Conservation (phyloP, 192 early-diverging fungal species). For the Coemansia umbellata region DNA sequence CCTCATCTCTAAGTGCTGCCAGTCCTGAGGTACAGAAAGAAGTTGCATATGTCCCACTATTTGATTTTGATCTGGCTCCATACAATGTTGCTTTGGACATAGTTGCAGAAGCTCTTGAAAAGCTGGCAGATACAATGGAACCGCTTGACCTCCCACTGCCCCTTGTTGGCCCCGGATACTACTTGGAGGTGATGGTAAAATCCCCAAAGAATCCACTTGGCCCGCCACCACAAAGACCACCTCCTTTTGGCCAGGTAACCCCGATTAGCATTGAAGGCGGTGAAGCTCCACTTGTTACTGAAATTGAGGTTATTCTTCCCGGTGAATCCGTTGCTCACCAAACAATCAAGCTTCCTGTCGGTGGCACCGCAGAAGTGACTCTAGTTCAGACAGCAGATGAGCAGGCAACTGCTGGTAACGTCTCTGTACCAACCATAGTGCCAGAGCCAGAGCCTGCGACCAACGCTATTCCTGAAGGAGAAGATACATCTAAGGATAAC, state of each 20-base stretch:
- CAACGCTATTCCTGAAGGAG: not conserved
- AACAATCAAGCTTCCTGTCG: conserved; percentile 29
- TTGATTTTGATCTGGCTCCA: conserved; percentile 46
- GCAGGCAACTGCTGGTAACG: not conserved
- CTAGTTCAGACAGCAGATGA: not conserved
- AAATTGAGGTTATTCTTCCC: conserved; percentile 50
- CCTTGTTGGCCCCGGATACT: conserved; percentile 44
- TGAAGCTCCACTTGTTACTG: conserved; percentile 31
- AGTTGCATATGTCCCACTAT: conserved; percentile 26
- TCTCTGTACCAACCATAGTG: not conserved
- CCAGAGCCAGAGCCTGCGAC: conserved; percentile 6
- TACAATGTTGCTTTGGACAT: conserved; percentile 49
- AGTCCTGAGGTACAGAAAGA: not conserved
- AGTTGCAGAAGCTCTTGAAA: conserved; percentile 43
- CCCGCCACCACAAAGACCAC: not conserved
- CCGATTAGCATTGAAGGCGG: conserved; percentile 45
- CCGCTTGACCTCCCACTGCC: conserved; percentile 45
- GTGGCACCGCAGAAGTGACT: not conserved
- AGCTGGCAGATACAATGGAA: conserved; percentile 46
- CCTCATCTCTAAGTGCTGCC: not conserved
- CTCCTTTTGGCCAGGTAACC: conserved; percentile 26
- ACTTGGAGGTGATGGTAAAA: conserved; percentile 46
- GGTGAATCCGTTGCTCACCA: conserved; percentile 38
- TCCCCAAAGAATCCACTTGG: conserved; percentile 27
- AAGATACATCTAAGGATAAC: not conserved